Conservation (phyloP, 768 basidiomycete genomes). For the Mycena galericulata region DNA sequence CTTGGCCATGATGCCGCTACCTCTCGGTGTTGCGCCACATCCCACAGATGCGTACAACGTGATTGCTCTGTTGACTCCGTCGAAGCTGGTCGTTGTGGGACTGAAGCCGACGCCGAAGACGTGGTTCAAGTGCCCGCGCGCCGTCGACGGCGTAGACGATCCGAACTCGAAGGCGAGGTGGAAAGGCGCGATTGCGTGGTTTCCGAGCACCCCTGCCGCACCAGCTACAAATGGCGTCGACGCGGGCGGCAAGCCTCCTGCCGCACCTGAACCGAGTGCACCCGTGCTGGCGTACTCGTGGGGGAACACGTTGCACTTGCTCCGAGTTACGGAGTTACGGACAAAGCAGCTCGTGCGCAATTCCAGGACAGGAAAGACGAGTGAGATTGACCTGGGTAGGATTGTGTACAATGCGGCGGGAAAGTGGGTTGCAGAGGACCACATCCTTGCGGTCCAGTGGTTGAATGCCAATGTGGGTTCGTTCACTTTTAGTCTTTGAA, state of each 20-base stretch:
- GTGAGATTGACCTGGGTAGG: conserved; percentile 70
- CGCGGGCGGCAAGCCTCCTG: conserved; percentile 27
- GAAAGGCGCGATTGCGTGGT: conserved; percentile 85
- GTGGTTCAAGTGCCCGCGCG: conserved; percentile 84
- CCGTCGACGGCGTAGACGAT: conserved; percentile 57
- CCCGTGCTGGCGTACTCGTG: conserved; percentile 90
- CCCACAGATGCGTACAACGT: conserved; percentile 84
- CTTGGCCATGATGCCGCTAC: conserved; percentile 84
- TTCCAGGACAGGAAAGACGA: conserved; percentile 69
- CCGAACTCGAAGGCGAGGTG: conserved; percentile 58
- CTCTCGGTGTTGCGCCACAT: conserved; percentile 80
- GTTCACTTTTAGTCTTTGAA: conserved; percentile 38
- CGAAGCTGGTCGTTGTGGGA: conserved; percentile 93
- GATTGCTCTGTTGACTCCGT: conserved; percentile 87
- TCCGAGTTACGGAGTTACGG: conserved; percentile 74
- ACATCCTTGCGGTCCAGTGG: conserved; percentile 87
- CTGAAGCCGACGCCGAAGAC: conserved; percentile 93
- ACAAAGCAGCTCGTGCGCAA: conserved; percentile 62
- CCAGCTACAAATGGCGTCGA: conserved; percentile 39
- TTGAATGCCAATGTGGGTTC: conserved; percentile 85
- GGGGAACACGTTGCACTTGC: conserved; percentile 75
- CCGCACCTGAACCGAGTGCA: conserved; percentile 43
- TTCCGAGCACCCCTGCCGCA: conserved; percentile 62
- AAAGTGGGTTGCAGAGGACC: conserved; percentile 69
- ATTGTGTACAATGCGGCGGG: conserved; percentile 72